phyloP scores from a whole-genome alignment of 2,329 filamentous ascomycete genomes.

The Zopfia rhizophila region DNA sequence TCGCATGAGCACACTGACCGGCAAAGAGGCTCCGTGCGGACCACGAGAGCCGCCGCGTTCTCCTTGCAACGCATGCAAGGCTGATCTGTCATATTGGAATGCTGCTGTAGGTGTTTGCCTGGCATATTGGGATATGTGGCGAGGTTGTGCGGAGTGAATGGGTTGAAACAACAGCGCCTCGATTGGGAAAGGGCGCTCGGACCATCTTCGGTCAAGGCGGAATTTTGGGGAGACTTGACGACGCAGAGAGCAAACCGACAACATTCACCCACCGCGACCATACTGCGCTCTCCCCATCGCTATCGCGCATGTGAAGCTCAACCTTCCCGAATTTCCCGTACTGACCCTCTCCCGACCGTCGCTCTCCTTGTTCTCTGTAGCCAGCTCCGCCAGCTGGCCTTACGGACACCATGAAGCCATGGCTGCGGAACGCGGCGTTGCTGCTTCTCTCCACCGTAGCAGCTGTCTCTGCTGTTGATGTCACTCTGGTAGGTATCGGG shows the following conservation, averaged over 20 bases:
- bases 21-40: conserved; percentile 70
- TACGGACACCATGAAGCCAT: conserved; percentile 44
- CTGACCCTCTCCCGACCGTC: conserved; percentile 3
- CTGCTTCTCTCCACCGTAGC: conserved; percentile 46
- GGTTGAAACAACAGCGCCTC: conserved; percentile 7
- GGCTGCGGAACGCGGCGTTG: conserved; percentile 44
- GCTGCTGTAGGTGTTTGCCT: conserved; percentile 35
- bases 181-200: background rate
- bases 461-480: conserved; percentile 49
- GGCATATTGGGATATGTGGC: conserved; percentile 38
- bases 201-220: conserved; percentile 6
- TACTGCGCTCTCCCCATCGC: background rate
- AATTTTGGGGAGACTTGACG: conserved; percentile 15
- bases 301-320: conserved; percentile 7
- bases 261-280: conserved; percentile 7
- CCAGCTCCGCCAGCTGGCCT: conserved; percentile 20
- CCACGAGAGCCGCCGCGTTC: conserved; percentile 61
- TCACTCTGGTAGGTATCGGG: conserved; percentile 41
- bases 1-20: conserved; percentile 53
- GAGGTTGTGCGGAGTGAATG: conserved; percentile 3
- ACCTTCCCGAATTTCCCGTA: conserved; percentile 7
- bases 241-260: conserved; percentile 18
- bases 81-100: conserved; percentile 23
- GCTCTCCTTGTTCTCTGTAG: conserved; percentile 39
- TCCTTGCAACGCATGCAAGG: conserved; percentile 68